Base-by-base conservation (phyloP, 257 asterid genomes). In the Avicennia marina region DNA sequence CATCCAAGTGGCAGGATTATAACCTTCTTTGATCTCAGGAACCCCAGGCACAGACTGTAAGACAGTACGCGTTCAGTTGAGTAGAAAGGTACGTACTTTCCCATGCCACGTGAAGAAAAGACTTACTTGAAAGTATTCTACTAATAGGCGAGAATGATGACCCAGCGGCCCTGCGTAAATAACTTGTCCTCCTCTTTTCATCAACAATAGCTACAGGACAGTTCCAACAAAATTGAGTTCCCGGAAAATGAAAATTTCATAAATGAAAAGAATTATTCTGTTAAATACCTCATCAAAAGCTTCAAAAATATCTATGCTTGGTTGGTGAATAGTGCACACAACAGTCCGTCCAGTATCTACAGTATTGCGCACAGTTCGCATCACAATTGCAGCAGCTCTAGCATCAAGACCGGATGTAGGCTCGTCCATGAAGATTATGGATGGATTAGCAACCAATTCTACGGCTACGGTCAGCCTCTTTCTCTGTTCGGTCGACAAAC, bases 1-100 rank as follows among this genome's bases (percentile, higher is more conserved):
- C 68, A 67, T 59, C 73, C 73, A 67, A 7, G 67, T 53, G 5
- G 68, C 73, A 29, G 68, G 68, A 25, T 67, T 60, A 26, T 59
- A 46, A 12, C 60, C 60, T 5, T 67, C 63, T 45, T 39, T 58
- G 19, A 67, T 60, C 44, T 41, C 40, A 7, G 68, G 50, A 7
- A 67, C 73, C 16, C 70, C 58, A 4, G 34, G 51, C 11, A 56
- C 19, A n/a, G n/a, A n/a, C n/a, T n/a, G n/a, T n/a, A n/a, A n/a
- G n/a, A n/a, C n/a, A n/a, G n/a, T n/a, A n/a, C n/a, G n/a, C n/a
- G n/a, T n/a, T n/a, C n/a, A n/a, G n/a, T n/a, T n/a, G n/a, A n/a
- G n/a, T n/a, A n/a, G n/a, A n/a, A n/a, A n/a, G n/a, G n/a, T n/a
- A n/a, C n/a, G n/a, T n/a, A 43, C 17, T 6, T 7, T 43, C n/a